Conservation (phyloP, 2,329 filamentous ascomycete genomes). For the Clarireedia monteithiana region DNA sequence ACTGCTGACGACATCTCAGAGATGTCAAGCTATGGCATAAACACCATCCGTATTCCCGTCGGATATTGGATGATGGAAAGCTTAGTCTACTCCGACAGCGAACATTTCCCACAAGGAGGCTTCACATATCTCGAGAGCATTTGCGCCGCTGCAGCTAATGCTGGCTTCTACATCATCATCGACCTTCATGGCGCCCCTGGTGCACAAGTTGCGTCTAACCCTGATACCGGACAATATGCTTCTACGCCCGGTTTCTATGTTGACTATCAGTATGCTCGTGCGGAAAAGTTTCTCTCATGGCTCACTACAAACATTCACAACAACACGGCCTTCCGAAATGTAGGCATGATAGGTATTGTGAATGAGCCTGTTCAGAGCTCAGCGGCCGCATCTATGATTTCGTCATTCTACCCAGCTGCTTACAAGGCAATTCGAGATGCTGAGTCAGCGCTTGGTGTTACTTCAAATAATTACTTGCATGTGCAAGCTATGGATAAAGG, state of each 20-base stretch:
- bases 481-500: constrained; percentile 45
- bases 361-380: constrained; percentile 42
- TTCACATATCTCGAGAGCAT: constrained; percentile 37
- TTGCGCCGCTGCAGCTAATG: constrained; percentile 35
- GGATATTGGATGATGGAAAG: constrained; percentile 44
- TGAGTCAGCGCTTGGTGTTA: constrained; percentile 38
- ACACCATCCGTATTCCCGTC: constrained; percentile 41
- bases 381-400: constrained; percentile 31
- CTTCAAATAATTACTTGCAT: constrained; percentile 39
- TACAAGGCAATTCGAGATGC: constrained; percentile 41
- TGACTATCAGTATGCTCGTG: constrained; percentile 48
- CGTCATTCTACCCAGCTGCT: constrained; percentile 41
- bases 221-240: constrained; percentile 30
- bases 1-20: constrained; percentile 36
- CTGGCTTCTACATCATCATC: constrained; percentile 41
- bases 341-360: constrained; percentile 51
- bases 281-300: constrained; percentile 45
- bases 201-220: constrained; percentile 35
- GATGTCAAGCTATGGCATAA: constrained; percentile 39
- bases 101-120: constrained; percentile 41
- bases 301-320: constrained; percentile 45
- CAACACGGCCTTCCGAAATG: constrained; percentile 40
- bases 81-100: constrained; percentile 34
- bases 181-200: constrained; percentile 42
- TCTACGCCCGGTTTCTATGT: constrained; percentile 45